These are phyloP conservation scores for Gossypium mustelinum DNA, from an alignment of 345 rosid species.

Conservation along the genomic window DNA sequence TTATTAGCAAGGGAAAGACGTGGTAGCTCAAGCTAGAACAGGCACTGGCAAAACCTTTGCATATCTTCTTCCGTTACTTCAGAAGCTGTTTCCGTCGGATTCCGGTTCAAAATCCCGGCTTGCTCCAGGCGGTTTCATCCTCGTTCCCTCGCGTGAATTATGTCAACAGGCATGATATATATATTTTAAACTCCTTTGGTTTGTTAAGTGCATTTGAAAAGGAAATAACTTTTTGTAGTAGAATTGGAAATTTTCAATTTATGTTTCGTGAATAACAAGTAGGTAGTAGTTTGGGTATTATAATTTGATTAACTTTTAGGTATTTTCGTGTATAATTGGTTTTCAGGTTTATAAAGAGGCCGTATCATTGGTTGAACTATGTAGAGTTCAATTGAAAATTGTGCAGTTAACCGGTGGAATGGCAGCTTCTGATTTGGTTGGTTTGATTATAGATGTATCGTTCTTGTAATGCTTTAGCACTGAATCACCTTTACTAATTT, in stretches of 20 bases:
- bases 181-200: neutral
- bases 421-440: slow-evolving; percentile 71
- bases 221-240: neutral
- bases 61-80: slow-evolving; percentile 79
- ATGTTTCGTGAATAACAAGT: neutral
- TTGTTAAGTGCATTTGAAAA: neutral
- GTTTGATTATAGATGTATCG: slow-evolving; percentile 9
- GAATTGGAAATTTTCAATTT: neutral
- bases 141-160: slow-evolving; percentile 79
- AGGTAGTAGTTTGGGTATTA: neutral
- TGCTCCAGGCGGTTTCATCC: slow-evolving; percentile 70
- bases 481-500: neutral
- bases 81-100: slow-evolving; percentile 51
- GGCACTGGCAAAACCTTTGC: slow-evolving; percentile 93
- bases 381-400: slow-evolving; percentile 72
- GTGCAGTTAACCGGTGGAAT: slow-evolving; percentile 68
- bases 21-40: slow-evolving; percentile 81
- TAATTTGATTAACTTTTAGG: neutral
- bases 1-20: slow-evolving; percentile 80
- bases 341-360: slow-evolving; percentile 67
- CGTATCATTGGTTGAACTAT: slow-evolving; percentile 55
- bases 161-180: slow-evolving; percentile 53
- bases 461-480: neutral
- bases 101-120: slow-evolving; percentile 42
- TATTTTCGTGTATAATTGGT: neutral